Conservation (phyloP, 2,329 filamentous ascomycete genomes). For the Trichoderma arundinaceum region DNA sequence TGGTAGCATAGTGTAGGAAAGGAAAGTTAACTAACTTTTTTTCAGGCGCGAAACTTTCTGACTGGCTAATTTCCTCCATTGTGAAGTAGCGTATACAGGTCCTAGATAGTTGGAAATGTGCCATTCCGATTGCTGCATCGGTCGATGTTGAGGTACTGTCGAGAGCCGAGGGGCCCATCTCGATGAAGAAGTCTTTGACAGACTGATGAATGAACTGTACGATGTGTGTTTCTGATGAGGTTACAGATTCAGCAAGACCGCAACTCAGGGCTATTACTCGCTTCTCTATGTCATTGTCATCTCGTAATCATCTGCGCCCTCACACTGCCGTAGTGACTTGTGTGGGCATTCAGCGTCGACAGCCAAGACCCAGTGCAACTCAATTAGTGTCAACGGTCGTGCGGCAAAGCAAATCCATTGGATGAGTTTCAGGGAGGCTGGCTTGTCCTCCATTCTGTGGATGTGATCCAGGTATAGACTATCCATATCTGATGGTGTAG, state of each 20-base stretch:
- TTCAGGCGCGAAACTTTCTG: too few species aligned
- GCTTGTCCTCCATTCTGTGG: conserved; percentile 31
- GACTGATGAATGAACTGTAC: conserved; percentile 46
- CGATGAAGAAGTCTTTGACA: conserved; percentile 43
- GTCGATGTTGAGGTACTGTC: background rate
- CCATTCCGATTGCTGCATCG: conserved; percentile 14
- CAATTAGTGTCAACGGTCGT: conserved; percentile 37
- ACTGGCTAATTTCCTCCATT: conserved; percentile 35
- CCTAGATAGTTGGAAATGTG: conserved; percentile 37
- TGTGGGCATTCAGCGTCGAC: conserved; percentile 36
- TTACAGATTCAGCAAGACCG: conserved; percentile 40
- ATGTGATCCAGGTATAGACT: conserved; percentile 39
- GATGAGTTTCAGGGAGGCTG: conserved; percentile 38
- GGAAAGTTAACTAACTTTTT: background rate
- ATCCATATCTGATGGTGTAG: conserved; percentile 37
- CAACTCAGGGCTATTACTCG: conserved; percentile 38
- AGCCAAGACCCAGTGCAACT: conserved; percentile 43
- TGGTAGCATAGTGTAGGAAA: conserved; percentile 18
- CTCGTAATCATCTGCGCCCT: conserved; percentile 32
- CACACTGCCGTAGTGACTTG: conserved; percentile 36
- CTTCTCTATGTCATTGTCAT: conserved; percentile 33
- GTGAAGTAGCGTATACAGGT: conserved; percentile 39
- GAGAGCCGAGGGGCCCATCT: conserved; percentile 35
- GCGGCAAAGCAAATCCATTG: conserved; percentile 45
- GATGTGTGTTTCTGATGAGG: conserved; percentile 9